Evolutionary conservation across 164 flowering plant species (phyloP).

Genomic region (Magnolia sinica): DNA sequence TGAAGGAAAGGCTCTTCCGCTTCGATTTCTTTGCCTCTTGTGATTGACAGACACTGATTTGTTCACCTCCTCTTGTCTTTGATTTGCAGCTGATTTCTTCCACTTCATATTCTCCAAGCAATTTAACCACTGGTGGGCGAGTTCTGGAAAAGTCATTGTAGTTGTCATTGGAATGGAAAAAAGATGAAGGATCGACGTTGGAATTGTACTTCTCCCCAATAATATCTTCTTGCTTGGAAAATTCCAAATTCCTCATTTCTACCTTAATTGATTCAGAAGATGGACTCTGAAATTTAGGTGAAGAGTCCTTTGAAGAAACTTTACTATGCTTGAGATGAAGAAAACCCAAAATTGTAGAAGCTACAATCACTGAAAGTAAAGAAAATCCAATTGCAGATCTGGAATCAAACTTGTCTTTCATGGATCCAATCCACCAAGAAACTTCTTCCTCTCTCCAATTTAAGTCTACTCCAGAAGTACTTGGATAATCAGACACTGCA

Average conservation of each 20-base stretch:
- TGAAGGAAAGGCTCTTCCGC: neutral
- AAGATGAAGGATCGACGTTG: neutral
- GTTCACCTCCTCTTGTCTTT: neutral
- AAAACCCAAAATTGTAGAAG: neutral
- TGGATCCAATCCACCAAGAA: neutral
- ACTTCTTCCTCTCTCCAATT: neutral
- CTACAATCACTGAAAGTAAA: neutral
- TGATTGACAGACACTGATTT: neutral
- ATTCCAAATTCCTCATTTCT: neutral
- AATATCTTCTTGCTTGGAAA: neutral
- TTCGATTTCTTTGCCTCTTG: neutral
- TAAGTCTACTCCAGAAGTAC: neutral
- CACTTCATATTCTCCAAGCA: slow-evolving; percentile 7
- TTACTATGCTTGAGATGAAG: neutral
- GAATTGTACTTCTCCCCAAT: neutral
- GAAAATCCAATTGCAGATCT: neutral
- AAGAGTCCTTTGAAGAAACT: neutral
- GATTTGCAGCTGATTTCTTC: neutral
- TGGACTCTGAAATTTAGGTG: neutral
- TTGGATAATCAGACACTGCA: neutral
- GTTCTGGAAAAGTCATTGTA: neutral
- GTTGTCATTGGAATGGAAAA: neutral
- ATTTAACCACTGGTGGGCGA: neutral
- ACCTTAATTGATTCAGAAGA: neutral
- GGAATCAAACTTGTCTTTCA: neutral